Evolutionary conservation across 768 basidiomycete genomes (phyloP).

Genomic region (Termitomyces sp.): DNA sequence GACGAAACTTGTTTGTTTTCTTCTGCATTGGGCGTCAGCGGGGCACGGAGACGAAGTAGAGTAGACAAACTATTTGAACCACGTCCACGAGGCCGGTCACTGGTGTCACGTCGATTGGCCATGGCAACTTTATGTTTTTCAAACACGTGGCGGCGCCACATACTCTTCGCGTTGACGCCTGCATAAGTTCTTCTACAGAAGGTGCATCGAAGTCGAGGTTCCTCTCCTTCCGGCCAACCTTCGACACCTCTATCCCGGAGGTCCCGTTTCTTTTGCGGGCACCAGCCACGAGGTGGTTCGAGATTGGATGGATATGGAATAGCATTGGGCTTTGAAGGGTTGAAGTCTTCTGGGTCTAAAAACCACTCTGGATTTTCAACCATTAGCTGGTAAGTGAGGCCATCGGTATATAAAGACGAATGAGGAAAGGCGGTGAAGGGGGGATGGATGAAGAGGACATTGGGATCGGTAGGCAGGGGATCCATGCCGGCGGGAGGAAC

Average conservation of each 20-base stretch:
- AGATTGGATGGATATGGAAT: conserved; percentile 70
- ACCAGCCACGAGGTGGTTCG: conserved; percentile 84
- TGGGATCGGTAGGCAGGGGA: conserved; percentile 60
- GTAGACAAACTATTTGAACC: conserved; percentile 54
- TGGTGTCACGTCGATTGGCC: conserved; percentile 75
- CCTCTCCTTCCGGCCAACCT: conserved; percentile 77
- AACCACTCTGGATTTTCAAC: conserved; percentile 81
- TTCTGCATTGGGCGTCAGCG: conserved; percentile 29
- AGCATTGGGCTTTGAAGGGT: conserved; percentile 43
- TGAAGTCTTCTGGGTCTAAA: conserved; percentile 62
- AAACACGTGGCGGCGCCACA: conserved; percentile 86
- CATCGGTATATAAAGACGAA: conserved; percentile 54
- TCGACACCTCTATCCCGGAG: conserved; percentile 62
- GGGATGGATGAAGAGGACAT: conserved; percentile 65
- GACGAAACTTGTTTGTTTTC: conserved; percentile 42
- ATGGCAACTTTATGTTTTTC: conserved; percentile 90
- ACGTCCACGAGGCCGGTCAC: conserved; percentile 58
- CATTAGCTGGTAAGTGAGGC: conserved; percentile 64
- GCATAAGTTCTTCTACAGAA: conserved; percentile 82
- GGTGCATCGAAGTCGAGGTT: conserved; percentile 75
- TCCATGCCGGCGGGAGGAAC: conserved; percentile 55
- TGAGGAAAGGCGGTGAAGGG: conserved; percentile 67
- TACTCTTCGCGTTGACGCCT: conserved; percentile 85
- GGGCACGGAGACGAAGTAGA: neutral
- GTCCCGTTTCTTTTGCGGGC: conserved; percentile 79